phyloP scores from a whole-genome alignment of 23 red algal genomes.

The Cyanidium caldarium region DNA sequence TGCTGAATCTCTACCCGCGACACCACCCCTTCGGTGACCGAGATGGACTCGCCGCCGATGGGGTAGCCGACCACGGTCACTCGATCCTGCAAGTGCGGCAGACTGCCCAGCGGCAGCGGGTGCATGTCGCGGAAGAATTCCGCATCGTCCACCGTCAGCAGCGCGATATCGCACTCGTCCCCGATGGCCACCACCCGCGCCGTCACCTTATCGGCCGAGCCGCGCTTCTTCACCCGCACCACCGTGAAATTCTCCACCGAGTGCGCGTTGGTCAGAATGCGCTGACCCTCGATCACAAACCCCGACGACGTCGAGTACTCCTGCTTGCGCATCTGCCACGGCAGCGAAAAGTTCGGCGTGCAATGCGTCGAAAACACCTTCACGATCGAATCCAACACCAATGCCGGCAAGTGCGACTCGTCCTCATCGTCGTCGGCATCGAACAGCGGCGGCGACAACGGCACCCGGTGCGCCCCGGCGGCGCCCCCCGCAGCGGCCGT shows the following conservation, averaged over 20 bases:
- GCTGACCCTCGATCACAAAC: constrained; percentile 56
- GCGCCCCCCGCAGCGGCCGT: too few species aligned
- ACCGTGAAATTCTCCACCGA: constrained; percentile 72
- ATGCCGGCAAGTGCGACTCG: constrained; percentile 1
- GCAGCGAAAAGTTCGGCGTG: constrained; percentile 69
- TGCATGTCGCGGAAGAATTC: constrained; percentile 50
- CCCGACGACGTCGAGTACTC: constrained; percentile 51
- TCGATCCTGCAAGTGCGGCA: constrained; percentile 53
- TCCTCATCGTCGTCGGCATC: constrained; percentile 8
- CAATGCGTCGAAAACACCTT: constrained; percentile 83
- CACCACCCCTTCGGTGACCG: constrained; percentile 68
- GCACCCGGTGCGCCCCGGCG: too few species aligned
- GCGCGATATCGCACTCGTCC: constrained; percentile 89
- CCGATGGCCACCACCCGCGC: constrained; percentile 59
- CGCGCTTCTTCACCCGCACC: constrained; percentile 65
- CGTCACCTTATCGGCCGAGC: constrained; percentile 43
- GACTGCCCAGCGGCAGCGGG: constrained; percentile 33
- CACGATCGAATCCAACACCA: constrained; percentile 52
- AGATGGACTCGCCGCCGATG: constrained; percentile 60
- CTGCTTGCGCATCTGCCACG: constrained; percentile 68
- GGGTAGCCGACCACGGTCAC: constrained; percentile 68
- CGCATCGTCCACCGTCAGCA: constrained; percentile 53
- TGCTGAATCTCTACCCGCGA: constrained; percentile 68
- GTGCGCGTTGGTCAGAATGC: constrained; percentile 87
- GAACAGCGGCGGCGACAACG: too few species aligned